Evolutionary conservation across 2,329 filamentous ascomycete species (phyloP), one percentile per base, ranked within the genome.

Genomic region (Trichophyton schoenleinii): DNA sequence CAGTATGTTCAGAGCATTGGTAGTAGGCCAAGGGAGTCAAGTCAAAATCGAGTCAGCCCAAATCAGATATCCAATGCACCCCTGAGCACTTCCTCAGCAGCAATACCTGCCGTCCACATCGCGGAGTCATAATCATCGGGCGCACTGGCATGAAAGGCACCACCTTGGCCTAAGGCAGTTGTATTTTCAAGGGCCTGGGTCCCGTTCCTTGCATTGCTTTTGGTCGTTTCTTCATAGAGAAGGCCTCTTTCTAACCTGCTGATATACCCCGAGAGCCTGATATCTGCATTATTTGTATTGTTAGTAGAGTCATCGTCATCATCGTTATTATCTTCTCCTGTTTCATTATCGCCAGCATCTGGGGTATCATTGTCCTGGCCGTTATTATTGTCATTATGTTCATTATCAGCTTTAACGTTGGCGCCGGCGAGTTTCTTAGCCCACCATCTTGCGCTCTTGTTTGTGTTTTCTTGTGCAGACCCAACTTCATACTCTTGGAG

Each of bases 181-280:
- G 53, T 22, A 31, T 42, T 18, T 34, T 41, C 59, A 34, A 55
- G 22, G 15, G n/a, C 28, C 59, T 41, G 22, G n/a, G 5, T 22
- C 15, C 48, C 48, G 28, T 52, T 38, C 18, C 28, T 18, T 15
- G n/a, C 2, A 8, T n/a, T 41, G 20, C 3, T 48, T 11, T 49
- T 20, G 13, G n/a, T 8, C 22, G n/a, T 65, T 46, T 63, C 62
- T 60, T 63, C 65, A 44, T 67, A 67, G n/a, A 69, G 60, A 9
- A 69, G 58, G 34, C 58, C 66, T 13, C 63, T 64, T 60, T 69
- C 68, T 57, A 69, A 60, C 18, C 67, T 62, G 58, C 66, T 68
- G 49, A 69, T 63, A 53, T 68, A 68, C 28, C 65, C 63, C 2
- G 66, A 61, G 15, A 64, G 60, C 15, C 67, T 63, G 28, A 65